Evolutionary conservation across 2,329 filamentous ascomycete genomes (phyloP), one percentile per base, ranked within the genome.

Genomic region (Tolypocladium sp.): DNA sequence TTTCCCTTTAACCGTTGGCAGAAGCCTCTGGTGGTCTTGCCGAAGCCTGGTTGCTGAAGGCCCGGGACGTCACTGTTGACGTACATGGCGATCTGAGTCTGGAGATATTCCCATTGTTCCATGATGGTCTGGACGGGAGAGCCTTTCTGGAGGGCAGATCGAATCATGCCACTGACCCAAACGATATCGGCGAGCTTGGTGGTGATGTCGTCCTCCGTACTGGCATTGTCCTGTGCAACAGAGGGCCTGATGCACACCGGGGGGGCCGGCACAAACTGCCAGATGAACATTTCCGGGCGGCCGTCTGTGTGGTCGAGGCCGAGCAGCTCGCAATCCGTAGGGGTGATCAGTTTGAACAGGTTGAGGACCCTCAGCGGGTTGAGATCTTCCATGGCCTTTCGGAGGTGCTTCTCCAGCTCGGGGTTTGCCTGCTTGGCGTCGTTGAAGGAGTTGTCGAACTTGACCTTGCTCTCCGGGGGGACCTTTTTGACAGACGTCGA

Each of bases 51-150:
- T 67, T 95, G 91, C 66, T 92, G 88, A n/a, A 99, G 82, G 35
- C 93, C 93, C 0, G 94, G 94, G 2, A 96, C 87, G 67, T 97
- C 92, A 63, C 92, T 96, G 77, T 99, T 97, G 72, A 99, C 93
- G 71, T 99, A 97, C 82, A 97, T 92, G 61, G 93, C 94, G 61
- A 97, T 90, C 69, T 97, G 92, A 10, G 96, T 82, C 69, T 97
- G 93, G 61, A 99, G 78, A 68, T 93, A 97, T 70, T 99, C 94
- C 94, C 94, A 99, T 67, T 96, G 92, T 71, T 99, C 94, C 87
- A 97, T 95, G 59, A 97, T 90, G 1, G 91, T 95, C 64, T 89
- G 85, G 2, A 99, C 82, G 0, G 91, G 86, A 17, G 92, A 90
- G 12, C 93, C 93, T 65, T 91, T 92, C 61, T 88, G 82, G 20